phyloP scores from a whole-genome alignment of 768 basidiomycete genomes.

The Lactifluus pinguis region DNA sequence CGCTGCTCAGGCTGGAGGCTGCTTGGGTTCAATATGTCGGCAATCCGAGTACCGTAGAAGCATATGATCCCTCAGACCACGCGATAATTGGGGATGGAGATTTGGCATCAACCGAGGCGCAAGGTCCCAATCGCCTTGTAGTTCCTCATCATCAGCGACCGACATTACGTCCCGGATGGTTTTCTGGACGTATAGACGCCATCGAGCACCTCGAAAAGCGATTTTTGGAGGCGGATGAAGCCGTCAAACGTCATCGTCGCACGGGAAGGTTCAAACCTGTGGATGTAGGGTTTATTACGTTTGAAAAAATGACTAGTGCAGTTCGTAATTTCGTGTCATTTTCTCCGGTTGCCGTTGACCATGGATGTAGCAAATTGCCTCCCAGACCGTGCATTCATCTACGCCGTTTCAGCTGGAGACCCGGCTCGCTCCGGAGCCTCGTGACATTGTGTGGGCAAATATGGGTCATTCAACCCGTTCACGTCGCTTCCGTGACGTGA shows the following conservation, averaged over 20 bases:
- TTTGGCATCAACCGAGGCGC: constrained; percentile 43
- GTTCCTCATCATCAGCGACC: constrained; percentile 71
- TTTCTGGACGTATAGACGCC: constrained; percentile 73
- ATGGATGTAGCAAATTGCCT: constrained; percentile 64
- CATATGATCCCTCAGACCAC: constrained; percentile 66
- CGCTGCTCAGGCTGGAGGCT: constrained; percentile 66
- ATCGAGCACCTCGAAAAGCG: constrained; percentile 76
- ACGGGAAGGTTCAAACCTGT: constrained; percentile 73
- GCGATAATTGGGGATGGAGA: constrained; percentile 43
- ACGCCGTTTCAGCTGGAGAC: constrained; percentile 59
- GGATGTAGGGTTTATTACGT: constrained; percentile 87
- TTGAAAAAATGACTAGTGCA: constrained; percentile 90
- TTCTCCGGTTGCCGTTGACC: neutral
- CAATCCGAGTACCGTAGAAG: constrained; percentile 81
- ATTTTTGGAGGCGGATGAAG: constrained; percentile 77
- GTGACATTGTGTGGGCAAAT: constrained; percentile 93
- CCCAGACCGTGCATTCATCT: constrained; percentile 73
- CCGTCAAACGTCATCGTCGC: constrained; percentile 64
- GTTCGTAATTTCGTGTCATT: constrained; percentile 35
- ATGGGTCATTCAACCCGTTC: constrained; percentile 57
- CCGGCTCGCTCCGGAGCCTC: constrained; percentile 80
- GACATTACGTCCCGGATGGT: constrained; percentile 66
- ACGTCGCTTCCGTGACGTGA: constrained; percentile 54
- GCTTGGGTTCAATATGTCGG: constrained; percentile 92
- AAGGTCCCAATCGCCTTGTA: constrained; percentile 45